Conservation (phyloP, 2,329 filamentous ascomycete species). For the Colletotrichum paranaense region DNA sequence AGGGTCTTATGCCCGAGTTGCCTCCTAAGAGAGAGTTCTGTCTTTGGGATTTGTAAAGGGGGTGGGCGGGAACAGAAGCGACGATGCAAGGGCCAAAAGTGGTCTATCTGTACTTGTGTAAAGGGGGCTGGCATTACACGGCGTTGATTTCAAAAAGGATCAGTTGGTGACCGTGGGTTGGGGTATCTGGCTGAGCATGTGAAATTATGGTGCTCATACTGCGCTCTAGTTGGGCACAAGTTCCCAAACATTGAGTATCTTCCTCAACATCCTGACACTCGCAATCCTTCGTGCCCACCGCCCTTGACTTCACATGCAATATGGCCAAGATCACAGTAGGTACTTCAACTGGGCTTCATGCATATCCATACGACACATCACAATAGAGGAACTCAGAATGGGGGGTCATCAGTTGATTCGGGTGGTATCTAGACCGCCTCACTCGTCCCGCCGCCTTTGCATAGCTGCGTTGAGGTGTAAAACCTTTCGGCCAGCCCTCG, state of each 20-base stretch:
- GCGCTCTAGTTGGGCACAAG: neutral
- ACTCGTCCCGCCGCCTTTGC: slow-evolving; percentile 24
- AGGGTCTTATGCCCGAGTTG: slow-evolving; percentile 77
- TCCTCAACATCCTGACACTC: neutral
- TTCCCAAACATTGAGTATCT: neutral
- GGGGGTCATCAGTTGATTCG: slow-evolving; percentile 27
- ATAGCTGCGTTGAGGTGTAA: neutral
- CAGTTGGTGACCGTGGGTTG: neutral
- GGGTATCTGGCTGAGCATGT: neutral
- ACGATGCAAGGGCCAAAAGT: neutral
- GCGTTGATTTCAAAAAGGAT: slow-evolving; percentile 19
- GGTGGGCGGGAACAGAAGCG: neutral
- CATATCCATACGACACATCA: neutral
- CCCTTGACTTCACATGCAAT: no score
- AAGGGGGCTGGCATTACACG: slow-evolving; percentile 28
- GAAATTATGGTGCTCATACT: neutral
- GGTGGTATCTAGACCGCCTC: slow-evolving; percentile 35
- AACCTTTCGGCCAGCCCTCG: slow-evolving; percentile 13
- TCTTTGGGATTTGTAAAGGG: slow-evolving; percentile 74
- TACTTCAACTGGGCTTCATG: neutral
- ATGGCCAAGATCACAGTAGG: neutral
- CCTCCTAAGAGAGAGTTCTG: slow-evolving; percentile 84
- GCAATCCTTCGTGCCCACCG: no score
- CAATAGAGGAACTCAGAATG: neutral
- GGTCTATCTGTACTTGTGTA: neutral